Base-by-base conservation (phyloP, 2,329 filamentous ascomycete species). In the Teratosphaeria zuluensis region DNA sequence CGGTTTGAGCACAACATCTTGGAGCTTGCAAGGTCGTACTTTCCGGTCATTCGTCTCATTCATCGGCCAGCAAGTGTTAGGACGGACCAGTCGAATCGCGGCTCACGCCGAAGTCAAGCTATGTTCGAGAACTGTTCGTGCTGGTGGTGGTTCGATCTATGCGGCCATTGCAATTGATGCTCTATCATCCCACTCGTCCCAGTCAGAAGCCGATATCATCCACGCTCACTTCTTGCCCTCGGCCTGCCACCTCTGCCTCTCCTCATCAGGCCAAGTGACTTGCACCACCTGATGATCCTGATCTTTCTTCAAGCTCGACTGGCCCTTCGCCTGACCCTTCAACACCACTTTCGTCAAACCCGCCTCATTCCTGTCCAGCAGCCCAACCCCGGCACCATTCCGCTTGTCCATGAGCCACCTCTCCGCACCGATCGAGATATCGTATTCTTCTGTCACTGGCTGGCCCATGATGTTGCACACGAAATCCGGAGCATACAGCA, bases 391-490 rank as follows among this genome's bases (percentile, higher is more conserved):
- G 14, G 32, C 46, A 7, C 62, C 62, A 5, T 28, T 63, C 46
- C 46, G 56, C 51, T 59, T 59, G 24, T 59, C 59, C 51, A 55
- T 58, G 55, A 63, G 51, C 58, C 56, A 58, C 12, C 56, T 53
- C 33, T 63, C 59, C 14, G 56, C 61, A 3, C 61, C 61, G 54
- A 63, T 63, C 21, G 59, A 60, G 9, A 63, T 58, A 51, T 60
- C 58, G 30, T 63, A 62, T 16, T 63, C 61, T 21, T 57, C 42
- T 21, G 56, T 55, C 24, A 63, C 55, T 5, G 60, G 56, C 7
- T 58, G 35, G 30, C 60, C 62, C 14, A 63, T 30, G 2, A 63
- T 54, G 32, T 64, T 64, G 58, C 58, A 59, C 6, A 12, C 21
- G 54, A 53, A 57, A 21, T n/a, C 48, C 11, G 61, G 62, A 48